Base-by-base conservation (phyloP, 2,329 filamentous ascomycete genomes). In the Incumbomyces lentus region DNA sequence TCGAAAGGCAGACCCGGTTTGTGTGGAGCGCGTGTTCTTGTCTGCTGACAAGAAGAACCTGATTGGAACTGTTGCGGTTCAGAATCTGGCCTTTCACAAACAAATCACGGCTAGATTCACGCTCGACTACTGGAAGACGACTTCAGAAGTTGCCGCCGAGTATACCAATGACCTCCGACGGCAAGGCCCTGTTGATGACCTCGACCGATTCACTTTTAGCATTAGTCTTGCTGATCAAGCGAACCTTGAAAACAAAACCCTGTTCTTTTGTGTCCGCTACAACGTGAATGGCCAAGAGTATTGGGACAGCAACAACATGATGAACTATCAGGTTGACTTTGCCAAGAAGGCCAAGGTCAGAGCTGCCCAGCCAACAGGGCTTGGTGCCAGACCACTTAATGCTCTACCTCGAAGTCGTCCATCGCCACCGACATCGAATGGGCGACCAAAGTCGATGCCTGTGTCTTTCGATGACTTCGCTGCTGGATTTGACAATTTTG, bases 71-170 rank as follows among this genome's bases (percentile, higher is more conserved):
- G 76, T 95, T 44, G 84, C 81, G 6, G 89, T 94, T 17, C 81
- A 83, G 61, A 98, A 98, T 65, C 67, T 96, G 36, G 79, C 88
- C 0, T 98, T 94, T 68, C 78, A 89, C 45, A 98, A 98, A 68
- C 66, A 74, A 5, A 86, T 98, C 45, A 80, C 84, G n/a, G 90
- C 87, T 63, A 81, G 92, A 42, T 98, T 98, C 65, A 98, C 92
- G 0, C 76, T 95, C 39, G 92, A 98, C 64, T 92, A 94, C 68
- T 98, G 92, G 92, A 95, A 94, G 74, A 98, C 92, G 0, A 93
- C 89, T 0, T 98, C 92, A 1, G 92, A 98, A 62, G 84, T 96
- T 1, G 75, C 76, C 32, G 90, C 86, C n/a, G 88, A 95, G 58
- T 98, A 79, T 68, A 82, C 81, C 62, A 78, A 85, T 51, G 85